Evolutionary conservation across 2,329 filamentous ascomycete genomes (phyloP).

Genomic region (Scedosporium minutisporum): DNA sequence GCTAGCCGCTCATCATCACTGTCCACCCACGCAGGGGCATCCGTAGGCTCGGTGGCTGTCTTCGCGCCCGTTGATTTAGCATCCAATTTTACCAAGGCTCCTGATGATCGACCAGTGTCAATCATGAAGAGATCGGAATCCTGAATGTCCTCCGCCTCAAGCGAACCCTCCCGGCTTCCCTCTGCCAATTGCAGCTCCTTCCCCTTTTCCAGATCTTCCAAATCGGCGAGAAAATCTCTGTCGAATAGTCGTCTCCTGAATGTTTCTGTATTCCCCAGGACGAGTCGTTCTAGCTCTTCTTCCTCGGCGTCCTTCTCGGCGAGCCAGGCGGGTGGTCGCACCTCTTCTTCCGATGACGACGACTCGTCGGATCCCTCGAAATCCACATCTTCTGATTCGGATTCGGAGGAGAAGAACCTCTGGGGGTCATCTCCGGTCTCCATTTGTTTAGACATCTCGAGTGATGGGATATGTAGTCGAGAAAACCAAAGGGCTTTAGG

Average conservation of each 20-base stretch:
- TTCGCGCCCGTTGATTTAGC: conserved; percentile 13
- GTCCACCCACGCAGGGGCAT: conserved; percentile 73
- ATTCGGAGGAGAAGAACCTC: conserved; percentile 14
- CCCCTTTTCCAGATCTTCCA: conserved; percentile 22
- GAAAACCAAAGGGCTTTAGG: not conserved
- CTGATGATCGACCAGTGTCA: conserved; percentile 39
- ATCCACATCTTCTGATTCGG: conserved; percentile 11
- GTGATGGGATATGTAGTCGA: not conserved
- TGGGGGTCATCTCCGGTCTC: not conserved
- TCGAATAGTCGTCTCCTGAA: conserved; percentile 67
- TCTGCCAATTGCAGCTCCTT: conserved; percentile 19
- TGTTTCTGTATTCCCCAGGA: conserved; percentile 78
- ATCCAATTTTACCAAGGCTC: conserved; percentile 24
- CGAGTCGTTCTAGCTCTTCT: conserved; percentile 74
- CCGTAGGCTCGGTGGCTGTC: conserved; percentile 12
- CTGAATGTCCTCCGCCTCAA: conserved; percentile 46
- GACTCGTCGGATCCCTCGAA: conserved; percentile 18
- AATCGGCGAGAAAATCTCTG: conserved; percentile 28
- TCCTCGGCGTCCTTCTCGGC: conserved; percentile 72
- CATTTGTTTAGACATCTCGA: not conserved
- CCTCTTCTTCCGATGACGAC: conserved; percentile 16
- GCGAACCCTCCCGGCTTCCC: conserved; percentile 16
- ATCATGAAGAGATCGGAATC: conserved; percentile 82
- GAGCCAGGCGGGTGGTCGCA: conserved; percentile 11
- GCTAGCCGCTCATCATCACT: conserved; percentile 87